These are phyloP conservation scores for Polytrichum commune DNA, from an alignment of 225 moss, liverwort and hornwort genomes.

Conservation along the genomic window DNA sequence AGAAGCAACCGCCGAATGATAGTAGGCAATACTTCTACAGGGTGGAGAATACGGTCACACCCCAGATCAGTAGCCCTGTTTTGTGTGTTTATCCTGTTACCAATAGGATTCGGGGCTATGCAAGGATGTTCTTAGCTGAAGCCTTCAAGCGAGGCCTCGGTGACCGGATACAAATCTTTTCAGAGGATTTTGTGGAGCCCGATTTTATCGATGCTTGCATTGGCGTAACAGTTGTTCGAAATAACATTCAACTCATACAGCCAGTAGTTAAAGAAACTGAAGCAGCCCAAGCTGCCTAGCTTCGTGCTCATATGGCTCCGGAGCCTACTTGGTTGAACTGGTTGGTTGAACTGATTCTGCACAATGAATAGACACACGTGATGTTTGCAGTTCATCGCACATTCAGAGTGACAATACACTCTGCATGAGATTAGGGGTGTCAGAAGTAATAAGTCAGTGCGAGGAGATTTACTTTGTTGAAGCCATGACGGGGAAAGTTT, in stretches of 20 bases:
- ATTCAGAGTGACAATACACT: too few species aligned
- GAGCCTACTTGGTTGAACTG: too few species aligned
- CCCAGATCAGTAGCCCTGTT: constrained; percentile 59
- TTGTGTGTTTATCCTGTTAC: constrained; percentile 84
- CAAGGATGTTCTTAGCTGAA: constrained; percentile 71
- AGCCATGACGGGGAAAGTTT: too few species aligned
- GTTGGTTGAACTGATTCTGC: too few species aligned
- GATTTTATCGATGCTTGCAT: constrained; percentile 89
- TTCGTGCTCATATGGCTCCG: too few species aligned
- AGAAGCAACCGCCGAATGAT: constrained; percentile 62
- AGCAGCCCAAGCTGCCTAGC: not conserved
- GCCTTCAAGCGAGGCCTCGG: constrained; percentile 57
- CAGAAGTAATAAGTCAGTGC: too few species aligned
- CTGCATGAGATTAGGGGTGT: too few species aligned
- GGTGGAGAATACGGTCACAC: constrained; percentile 87
- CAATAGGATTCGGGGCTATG: constrained; percentile 65
- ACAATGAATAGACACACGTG: too few species aligned
- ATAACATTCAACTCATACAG: constrained; percentile 29
- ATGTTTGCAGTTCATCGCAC: too few species aligned
- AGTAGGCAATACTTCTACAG: constrained; percentile 68
- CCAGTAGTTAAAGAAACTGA: not conserved
- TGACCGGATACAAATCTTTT: constrained; percentile 72
- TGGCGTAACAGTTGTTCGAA: constrained; percentile 61
- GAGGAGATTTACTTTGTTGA: too few species aligned
- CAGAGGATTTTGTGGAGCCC: constrained; percentile 65